Percentiles rank a stretch among this genome's conserved stretches.
Evolutionary conservation across 768 basidiomycete species (phyloP).

Genomic region (Lactarius akahatsu): DNA sequence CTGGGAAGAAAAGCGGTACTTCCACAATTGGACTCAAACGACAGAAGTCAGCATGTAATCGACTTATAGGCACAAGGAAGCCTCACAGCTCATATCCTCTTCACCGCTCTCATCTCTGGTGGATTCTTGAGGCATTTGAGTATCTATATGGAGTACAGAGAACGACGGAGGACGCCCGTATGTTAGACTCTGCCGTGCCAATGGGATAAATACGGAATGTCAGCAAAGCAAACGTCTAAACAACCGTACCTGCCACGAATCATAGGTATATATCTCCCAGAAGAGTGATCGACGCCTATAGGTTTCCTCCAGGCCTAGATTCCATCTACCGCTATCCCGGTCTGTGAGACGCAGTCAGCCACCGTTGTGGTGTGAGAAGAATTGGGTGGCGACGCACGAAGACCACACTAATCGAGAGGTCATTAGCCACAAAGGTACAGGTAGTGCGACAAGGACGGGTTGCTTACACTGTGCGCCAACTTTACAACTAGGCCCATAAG

Average conservation of each 20-base stretch:
- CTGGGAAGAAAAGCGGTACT: slow-evolving; percentile 61
- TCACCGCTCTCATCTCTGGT: slow-evolving; percentile 51
- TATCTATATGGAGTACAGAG: slow-evolving; percentile 37
- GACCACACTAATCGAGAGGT: slow-evolving; percentile 22
- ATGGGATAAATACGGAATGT: slow-evolving; percentile 5
- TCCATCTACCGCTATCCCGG: slow-evolving; percentile 68
- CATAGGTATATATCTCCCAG: slow-evolving; percentile 66
- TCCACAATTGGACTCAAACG: slow-evolving; percentile 62
- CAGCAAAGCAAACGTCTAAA: slow-evolving; percentile 1
- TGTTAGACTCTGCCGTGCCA: slow-evolving; percentile 56
- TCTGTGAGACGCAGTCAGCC: slow-evolving; percentile 42
- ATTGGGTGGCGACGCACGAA: slow-evolving; percentile 60
- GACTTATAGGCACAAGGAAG: not conserved
- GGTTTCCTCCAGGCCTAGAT: slow-evolving; percentile 54
- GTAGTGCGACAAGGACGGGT: slow-evolving; percentile 24
- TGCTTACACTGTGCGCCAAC: slow-evolving; percentile 61
- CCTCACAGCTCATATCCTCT: slow-evolving; percentile 62
- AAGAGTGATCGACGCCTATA: slow-evolving; percentile 58
- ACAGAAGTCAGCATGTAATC: slow-evolving; percentile 15
- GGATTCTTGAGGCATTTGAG: slow-evolving; percentile 45
- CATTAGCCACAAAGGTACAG: slow-evolving; percentile 28
- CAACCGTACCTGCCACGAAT: slow-evolving; percentile 62
- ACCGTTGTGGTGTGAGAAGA: slow-evolving; percentile 26
- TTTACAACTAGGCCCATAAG: slow-evolving; percentile 71
- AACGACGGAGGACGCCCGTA: slow-evolving; percentile 72